A percentile compares a stretch with the other conserved stretches of the same genome.
Conservation (phyloP, 2,329 filamentous ascomycete species). For the Rutstroemia sydowiana region DNA sequence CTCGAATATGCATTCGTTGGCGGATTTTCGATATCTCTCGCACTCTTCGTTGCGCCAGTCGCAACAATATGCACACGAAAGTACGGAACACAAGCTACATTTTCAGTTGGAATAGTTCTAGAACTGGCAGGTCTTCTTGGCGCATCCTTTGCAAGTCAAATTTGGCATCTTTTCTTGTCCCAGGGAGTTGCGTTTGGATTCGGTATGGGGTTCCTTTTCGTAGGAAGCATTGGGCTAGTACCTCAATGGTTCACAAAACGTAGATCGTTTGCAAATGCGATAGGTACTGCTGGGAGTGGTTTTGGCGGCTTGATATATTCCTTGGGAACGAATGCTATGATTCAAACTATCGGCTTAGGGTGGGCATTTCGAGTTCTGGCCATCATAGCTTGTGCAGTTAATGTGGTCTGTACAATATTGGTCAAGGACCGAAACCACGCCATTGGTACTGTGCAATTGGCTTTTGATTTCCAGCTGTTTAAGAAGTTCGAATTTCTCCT, state of each 20-base stretch:
- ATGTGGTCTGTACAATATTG: constrained; percentile 54
- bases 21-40: constrained; percentile 57
- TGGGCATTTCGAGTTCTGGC: constrained; percentile 49
- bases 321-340: constrained; percentile 47
- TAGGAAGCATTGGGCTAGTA: constrained; percentile 53
- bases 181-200: constrained; percentile 73
- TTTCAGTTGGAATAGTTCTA: constrained; percentile 57
- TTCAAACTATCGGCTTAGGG: constrained; percentile 41
- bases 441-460: constrained; percentile 57
- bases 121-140: constrained; percentile 59
- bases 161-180: constrained; percentile 70
- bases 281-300: constrained; percentile 59
- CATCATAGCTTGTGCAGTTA: constrained; percentile 56
- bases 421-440: constrained; percentile 65
- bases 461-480: constrained; percentile 60
- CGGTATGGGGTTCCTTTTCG: constrained; percentile 70
- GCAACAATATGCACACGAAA: constrained; percentile 38
- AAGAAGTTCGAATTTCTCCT: constrained; percentile 55
- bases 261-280: constrained; percentile 52
- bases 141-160: constrained; percentile 58
- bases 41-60: constrained; percentile 61
- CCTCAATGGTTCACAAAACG: constrained; percentile 54
- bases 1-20: constrained; percentile 75
- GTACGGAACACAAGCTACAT: constrained; percentile 55
- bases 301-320: constrained; percentile 60